Conservation (phyloP, 768 basidiomycete species). For the Naganishia vishniacii region DNA sequence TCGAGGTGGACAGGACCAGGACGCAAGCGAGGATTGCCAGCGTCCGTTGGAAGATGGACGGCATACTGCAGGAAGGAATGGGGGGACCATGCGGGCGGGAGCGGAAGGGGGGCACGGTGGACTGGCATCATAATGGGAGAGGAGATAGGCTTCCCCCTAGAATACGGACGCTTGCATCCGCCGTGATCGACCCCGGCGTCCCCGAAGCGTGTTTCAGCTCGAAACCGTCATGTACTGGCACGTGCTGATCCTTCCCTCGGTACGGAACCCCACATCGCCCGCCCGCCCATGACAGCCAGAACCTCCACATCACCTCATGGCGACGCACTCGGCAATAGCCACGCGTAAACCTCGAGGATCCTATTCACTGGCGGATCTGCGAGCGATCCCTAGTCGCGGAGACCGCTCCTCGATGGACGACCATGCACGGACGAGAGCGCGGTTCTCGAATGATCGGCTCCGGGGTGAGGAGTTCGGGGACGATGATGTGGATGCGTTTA, state of each 20-base stretch:
- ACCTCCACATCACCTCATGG: slow-evolving; percentile 7
- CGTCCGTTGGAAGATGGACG: not conserved
- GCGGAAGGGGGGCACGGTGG: too few species aligned
- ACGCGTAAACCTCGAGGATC: not conserved
- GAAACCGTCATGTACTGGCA: too few species aligned
- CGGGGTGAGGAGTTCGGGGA: slow-evolving; percentile 1
- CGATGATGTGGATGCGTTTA: slow-evolving; percentile 9
- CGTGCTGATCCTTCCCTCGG: too few species aligned
- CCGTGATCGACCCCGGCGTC: not conserved
- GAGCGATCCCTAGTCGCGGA: too few species aligned
- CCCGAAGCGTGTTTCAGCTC: slow-evolving; percentile 19
- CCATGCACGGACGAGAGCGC: not conserved
- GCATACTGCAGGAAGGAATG: not conserved
- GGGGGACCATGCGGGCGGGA: not conserved
- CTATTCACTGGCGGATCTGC: not conserved
- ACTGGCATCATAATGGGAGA: not conserved
- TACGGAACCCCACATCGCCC: too few species aligned
- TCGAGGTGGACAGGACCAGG: not conserved
- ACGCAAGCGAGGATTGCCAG: not conserved
- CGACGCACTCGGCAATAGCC: not conserved
- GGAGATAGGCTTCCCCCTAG: too few species aligned
- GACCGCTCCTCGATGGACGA: not conserved
- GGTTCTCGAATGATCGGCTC: not conserved
- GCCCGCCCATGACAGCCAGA: too few species aligned
- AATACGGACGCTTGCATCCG: not conserved